Conservation (phyloP, 352 stramenopile species). For the Pythium pectinolyticum region DNA sequence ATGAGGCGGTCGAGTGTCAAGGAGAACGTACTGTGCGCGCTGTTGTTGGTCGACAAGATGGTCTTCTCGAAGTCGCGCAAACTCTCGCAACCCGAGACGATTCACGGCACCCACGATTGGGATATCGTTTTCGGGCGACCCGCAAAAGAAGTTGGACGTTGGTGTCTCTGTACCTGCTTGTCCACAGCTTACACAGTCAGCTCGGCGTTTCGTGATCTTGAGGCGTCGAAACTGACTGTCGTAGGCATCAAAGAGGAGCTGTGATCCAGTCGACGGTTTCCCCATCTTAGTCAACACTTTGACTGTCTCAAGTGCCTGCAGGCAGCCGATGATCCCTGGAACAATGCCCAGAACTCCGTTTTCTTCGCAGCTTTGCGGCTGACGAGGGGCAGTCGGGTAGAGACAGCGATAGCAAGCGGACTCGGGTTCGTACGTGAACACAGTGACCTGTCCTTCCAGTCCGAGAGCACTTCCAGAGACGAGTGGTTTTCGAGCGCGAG, state of each 20-base stretch:
- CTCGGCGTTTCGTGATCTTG: constrained; percentile 48
- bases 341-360: constrained; percentile 97
- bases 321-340: constrained; percentile 91
- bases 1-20: constrained; percentile 54
- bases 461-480: constrained; percentile 95
- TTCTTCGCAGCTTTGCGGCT: constrained; percentile 90
- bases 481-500: constrained; percentile 76
- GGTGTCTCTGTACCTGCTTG: neutral
- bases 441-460: constrained; percentile 95
- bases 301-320: constrained; percentile 93
- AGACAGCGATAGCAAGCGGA: constrained; percentile 95
- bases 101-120: constrained; percentile 17
- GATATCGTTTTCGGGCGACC: neutral
- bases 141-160: neutral
- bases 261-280: constrained; percentile 50
- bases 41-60: neutral
- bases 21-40: constrained; percentile 38
- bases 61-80: constrained; percentile 29
- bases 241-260: constrained; percentile 82
- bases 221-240: constrained; percentile 68
- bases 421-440: constrained; percentile 87
- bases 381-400: constrained; percentile 85
- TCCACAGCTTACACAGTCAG: constrained; percentile 37
- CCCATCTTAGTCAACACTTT: constrained; percentile 88
- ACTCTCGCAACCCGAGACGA: constrained; percentile 39